Base-by-base conservation (phyloP, 805 yeast genomes). In the Komagataella pseudopastoris region DNA sequence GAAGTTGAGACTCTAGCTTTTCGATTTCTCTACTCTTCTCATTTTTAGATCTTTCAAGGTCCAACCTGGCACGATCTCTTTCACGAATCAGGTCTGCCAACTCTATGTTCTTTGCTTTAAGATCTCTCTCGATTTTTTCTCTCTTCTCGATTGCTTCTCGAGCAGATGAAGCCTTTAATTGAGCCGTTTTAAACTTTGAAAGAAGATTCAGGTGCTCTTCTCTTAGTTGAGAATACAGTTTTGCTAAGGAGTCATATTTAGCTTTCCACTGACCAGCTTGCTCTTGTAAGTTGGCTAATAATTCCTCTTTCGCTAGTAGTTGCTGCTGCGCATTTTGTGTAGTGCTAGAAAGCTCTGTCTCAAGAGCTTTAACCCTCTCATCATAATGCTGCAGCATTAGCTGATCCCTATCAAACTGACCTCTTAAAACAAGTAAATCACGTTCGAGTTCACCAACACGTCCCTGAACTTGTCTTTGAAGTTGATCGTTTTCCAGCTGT, bases 231-330 rank as follows among this genome's bases (percentile, higher is more conserved):
- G 95, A 83, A 65, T 90, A 90, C 56, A 90, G 72, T 60, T 88
- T 88, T 5, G 96, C 96, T 55, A 90, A 73, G 0, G 93, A 76
- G 61, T 89, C 96, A 66, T 90, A 90, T 69, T 90, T 90, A 51
- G 78, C 78, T 55, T 86, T 80, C 96, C 96, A 90, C 54, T 78
- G 76, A 23, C 65, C 70, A 46, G 85, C 74, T 65, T 89, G 96
- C 51, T 86, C 90, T 59, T 84, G 88, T 48, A 88, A 63, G 51
- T 76, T 72, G 51, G 66, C 74, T 48, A 86, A 68, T 59, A 83
- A 82, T 55, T 87, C 93, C 57, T 86, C 88, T 59, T 85, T 88
- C 4, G 89, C 75, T 2, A 80, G 79, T 45, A 88, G 65, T 64
- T 88, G 95, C 60, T 81, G 84, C 44, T 80, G 74, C 0, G 90